phyloP scores from a whole-genome alignment of 2,329 filamentous ascomycete genomes.

The Peltaster fructicola region DNA sequence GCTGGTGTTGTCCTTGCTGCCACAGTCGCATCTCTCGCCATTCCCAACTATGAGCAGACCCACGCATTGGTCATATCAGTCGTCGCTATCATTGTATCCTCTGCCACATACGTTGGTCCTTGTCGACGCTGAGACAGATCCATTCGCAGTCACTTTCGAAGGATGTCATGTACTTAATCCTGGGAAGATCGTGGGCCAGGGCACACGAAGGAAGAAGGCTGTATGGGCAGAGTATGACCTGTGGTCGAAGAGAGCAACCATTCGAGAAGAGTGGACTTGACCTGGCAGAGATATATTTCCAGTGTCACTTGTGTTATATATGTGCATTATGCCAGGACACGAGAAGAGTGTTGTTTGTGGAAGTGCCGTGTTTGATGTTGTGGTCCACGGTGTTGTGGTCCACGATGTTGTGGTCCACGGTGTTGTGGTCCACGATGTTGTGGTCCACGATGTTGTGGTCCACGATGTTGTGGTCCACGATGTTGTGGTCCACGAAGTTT shows the following conservation, averaged over 20 bases:
- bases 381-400: no score
- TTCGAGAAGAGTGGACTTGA: slow-evolving; percentile 45
- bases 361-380: no score
- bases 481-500: no score
- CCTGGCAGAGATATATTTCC: no score
- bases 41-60: slow-evolving; percentile 68
- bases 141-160: slow-evolving; percentile 82
- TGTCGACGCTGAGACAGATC: slow-evolving; percentile 61
- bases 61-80: slow-evolving; percentile 72
- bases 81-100: slow-evolving; percentile 67
- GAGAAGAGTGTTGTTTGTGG: no score
- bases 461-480: no score
- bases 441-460: no score
- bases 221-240: slow-evolving; percentile 82
- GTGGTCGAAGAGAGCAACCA: slow-evolving; percentile 38
- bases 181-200: slow-evolving; percentile 46
- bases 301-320: no score
- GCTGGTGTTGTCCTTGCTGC: slow-evolving; percentile 75
- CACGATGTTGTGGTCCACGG: no score
- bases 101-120: slow-evolving; percentile 70
- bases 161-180: slow-evolving; percentile 95
- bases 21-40: slow-evolving; percentile 76
- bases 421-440: no score
- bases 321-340: no score
- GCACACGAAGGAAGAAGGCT: slow-evolving; percentile 44